Evolutionary conservation across 371 early-diverging fungal genomes (phyloP), one percentile per base, ranked within the genome.

Genomic region (Apophysomyces sp.): DNA sequence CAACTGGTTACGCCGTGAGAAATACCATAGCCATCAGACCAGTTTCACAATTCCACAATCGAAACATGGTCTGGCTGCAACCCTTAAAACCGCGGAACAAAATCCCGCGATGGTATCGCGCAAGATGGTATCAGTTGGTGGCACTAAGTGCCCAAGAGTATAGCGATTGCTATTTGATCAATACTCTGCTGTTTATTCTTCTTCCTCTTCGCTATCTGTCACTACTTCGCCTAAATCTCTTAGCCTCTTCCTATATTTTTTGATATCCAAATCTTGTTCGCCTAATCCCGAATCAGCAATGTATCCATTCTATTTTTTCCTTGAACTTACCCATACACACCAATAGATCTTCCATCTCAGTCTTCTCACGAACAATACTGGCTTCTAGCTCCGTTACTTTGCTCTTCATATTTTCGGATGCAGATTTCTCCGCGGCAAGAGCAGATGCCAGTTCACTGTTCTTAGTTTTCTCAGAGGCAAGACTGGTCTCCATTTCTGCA

Each of bases 261-360:
- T 83, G 49, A 84, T 79, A 58, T 85, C 85, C 28, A 80, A 65
- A 64, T 92, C 93, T 74, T 92, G 92, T 51, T 92, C 95, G 30
- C 80, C 80, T 80, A 61, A 12, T 29, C 13, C 21, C 8, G 7
- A 51, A 16, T n/a, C 12, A 24, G 26, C 5, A 15, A 26, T 11
- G n/a, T 34, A 3, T 34, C 27, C 1, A 18, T 44, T 12, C 9
- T 28, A n/a, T 40, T 24, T 40, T 12, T 39, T 37, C 41, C 8
- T 37, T 32, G 0, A 11, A 52, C 60, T 65, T 80, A 77, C 81
- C 96, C 73, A 97, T 76, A 57, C 88, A 92, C 27, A 95, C 90
- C 54, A 97, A 76, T 55, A 97, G 66, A 67, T 98, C 98, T 63
- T 97, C 95, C 63, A 94, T 94, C 66, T 96, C 96, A 16, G 21